phyloP scores from a whole-genome alignment of 164 flowering plant genomes.

The Tetracentron sinense region DNA sequence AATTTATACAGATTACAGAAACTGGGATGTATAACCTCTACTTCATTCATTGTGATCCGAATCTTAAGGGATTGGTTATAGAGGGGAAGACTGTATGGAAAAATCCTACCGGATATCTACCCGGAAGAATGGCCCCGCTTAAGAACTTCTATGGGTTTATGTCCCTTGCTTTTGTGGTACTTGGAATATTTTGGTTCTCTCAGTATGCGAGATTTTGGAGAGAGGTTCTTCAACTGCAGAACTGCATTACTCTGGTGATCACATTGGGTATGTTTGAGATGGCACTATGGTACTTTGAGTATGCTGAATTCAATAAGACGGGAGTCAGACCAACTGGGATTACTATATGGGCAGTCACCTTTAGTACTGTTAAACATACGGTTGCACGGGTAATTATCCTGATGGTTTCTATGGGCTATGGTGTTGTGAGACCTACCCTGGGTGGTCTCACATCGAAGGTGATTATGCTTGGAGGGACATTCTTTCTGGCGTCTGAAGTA shows the following conservation, averaged over 20 bases:
- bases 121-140: conserved; percentile 98
- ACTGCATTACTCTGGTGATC: conserved; percentile 90
- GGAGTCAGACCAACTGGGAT: conserved; percentile 84
- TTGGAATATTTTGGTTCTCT: conserved; percentile 91
- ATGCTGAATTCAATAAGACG: conserved; percentile 76
- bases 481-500: conserved; percentile 85
- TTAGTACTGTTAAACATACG: no score
- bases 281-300: conserved; percentile 95
- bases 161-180: conserved; percentile 84
- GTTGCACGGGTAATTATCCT: conserved; percentile 77
- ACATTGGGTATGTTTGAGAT: conserved; percentile 94
- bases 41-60: conserved; percentile 84
- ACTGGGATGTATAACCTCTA: conserved; percentile 98
- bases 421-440: conserved; percentile 94
- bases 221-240: conserved; percentile 83
- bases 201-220: conserved; percentile 95
- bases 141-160: conserved; percentile 85
- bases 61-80: conserved; percentile 56
- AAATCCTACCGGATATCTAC: conserved; percentile 91
- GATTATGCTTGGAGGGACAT: conserved; percentile 81
- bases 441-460: conserved; percentile 98
- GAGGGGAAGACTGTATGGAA: conserved; percentile 96
- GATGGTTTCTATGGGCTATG: conserved; percentile 95
- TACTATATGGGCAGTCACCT: conserved; percentile 96
- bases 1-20: conserved; percentile 57